Evolutionary conservation across 129 eudicot species (phyloP), one percentile per base, ranked within the genome.

Genomic region (Pulicaria dysenterica): DNA sequence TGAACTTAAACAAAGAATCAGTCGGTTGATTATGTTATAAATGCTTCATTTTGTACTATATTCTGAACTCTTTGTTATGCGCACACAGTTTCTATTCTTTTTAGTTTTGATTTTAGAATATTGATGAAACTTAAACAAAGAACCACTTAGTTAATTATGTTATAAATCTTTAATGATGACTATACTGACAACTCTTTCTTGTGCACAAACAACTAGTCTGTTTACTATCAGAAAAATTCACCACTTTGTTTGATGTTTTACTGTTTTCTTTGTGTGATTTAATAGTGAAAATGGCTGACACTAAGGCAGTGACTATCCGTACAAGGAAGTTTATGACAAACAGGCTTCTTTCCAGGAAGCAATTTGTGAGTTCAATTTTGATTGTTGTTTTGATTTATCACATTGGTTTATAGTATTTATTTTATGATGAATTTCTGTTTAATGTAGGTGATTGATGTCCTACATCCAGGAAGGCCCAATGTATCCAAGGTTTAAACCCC

Each of bases 271-370:
- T 59, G 6, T n/a, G 7, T 31, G 17, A 6, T 77, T 64, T 34
- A 14, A 10, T 16, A 69, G 71, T 31, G 74, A 79, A 64, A 72
- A 79, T 79, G 83, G 78, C 83, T 61, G 83, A 79, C 45, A 64
- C 74, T 2, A 79, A 79, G 83, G 73, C 78, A 13, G 78, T 79
- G 40, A 79, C 83, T 3, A 73, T 79, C 44, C 78, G 78, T 3
- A 79, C 83, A 19, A 64, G 83, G 77, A 79, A 79, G 78, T 79
- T 79, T 11, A 79, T 79, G 83, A 79, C 83, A 5, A 79, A 79
- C 69, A 64, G 83, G 45, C 83, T 79, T 56, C 74, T 79, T 46
- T 79, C 78, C 11, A 72, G 83, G 83, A 79, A 79, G 78, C 83
- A 79, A 39, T 79, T 79, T 14, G 83, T 79, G 37, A 79, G 83